Percentiles rank a stretch among this genome's conserved stretches.
Evolutionary conservation across 495 filamentous ascomycete species (phyloP).

Genomic region (Daldinia bambusicola): DNA sequence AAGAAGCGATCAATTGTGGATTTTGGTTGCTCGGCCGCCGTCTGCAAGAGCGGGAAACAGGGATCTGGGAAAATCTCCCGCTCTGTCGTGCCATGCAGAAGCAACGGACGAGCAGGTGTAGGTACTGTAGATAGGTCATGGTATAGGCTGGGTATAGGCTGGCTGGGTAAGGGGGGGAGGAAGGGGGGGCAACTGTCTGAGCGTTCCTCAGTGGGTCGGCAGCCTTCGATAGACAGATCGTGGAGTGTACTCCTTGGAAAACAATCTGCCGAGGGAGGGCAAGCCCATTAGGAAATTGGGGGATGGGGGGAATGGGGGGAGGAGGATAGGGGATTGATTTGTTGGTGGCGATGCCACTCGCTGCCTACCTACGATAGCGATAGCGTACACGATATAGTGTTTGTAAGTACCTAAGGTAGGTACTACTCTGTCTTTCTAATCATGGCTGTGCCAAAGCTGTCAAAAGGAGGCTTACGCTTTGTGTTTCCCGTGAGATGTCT

Average conservation of each 20-base stretch:
- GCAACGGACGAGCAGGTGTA: constrained; percentile 44
- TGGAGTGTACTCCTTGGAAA: constrained; percentile 51
- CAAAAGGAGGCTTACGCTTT: constrained; percentile 37
- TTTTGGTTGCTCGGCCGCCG: constrained; percentile 13
- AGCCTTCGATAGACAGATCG: constrained; percentile 45
- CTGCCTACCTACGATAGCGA: background rate
- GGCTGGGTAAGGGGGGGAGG: constrained; percentile 3
- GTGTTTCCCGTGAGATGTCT: constrained; percentile 7
- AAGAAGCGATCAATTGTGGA: constrained; percentile 33
- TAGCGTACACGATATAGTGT: background rate
- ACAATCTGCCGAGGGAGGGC: constrained; percentile 46
- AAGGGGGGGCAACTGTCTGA: constrained; percentile 18
- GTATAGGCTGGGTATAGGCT: constrained; percentile 7
- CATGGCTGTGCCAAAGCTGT: constrained; percentile 35
- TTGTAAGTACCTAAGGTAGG: background rate
- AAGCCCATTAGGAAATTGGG: constrained; percentile 1
- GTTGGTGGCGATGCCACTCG: constrained; percentile 38
- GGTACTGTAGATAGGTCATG: constrained; percentile 34
- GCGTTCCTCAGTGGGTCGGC: constrained; percentile 38
- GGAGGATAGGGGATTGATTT: background rate
- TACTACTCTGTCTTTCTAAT: background rate
- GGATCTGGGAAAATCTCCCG: constrained; percentile 51
- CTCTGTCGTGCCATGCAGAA: constrained; percentile 49
- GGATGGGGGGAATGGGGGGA: constrained; percentile 29
- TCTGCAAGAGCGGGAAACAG: constrained; percentile 52